Evolutionary conservation across 148 eudicot species (phyloP).

Genomic region (Mesembryanthemum crystallinum): DNA sequence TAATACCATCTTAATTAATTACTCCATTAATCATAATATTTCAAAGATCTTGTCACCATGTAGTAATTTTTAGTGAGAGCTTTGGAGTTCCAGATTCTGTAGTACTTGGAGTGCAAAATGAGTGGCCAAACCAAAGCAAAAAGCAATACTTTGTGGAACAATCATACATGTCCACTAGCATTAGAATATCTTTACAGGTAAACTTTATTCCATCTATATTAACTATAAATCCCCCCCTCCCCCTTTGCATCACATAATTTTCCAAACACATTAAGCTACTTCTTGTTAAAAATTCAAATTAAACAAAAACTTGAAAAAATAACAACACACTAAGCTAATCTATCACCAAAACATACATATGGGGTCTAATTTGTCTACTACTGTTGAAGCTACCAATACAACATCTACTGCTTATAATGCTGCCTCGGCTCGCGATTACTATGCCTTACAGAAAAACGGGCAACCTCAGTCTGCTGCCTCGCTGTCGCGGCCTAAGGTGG

Average conservation of each 20-base stretch:
- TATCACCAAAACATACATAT: too few species aligned
- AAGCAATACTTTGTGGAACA: neutral
- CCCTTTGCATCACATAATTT: neutral
- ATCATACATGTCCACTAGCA: neutral
- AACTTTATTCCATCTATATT: neutral
- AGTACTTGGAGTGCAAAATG: neutral
- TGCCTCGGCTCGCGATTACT: neutral
- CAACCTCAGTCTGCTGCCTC: too few species aligned
- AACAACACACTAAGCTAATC: too few species aligned
- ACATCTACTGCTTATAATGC: neutral
- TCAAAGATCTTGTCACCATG: too few species aligned
- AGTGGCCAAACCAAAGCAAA: neutral
- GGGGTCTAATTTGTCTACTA: too few species aligned
- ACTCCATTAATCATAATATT: too few species aligned
- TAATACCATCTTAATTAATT: too few species aligned
- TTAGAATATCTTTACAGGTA: too few species aligned
- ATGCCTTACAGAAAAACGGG: neutral
- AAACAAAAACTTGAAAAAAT: neutral
- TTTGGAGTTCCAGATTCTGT: too few species aligned
- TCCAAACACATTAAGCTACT: neutral
- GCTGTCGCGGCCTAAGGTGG: too few species aligned
- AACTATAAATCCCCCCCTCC: neutral
- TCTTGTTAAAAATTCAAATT: neutral
- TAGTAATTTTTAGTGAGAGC: too few species aligned
- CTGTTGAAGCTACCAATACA: too few species aligned